Evolutionary conservation across 768 basidiomycete genomes (phyloP).

Genomic region (Agaricus sinodeliciosus): DNA sequence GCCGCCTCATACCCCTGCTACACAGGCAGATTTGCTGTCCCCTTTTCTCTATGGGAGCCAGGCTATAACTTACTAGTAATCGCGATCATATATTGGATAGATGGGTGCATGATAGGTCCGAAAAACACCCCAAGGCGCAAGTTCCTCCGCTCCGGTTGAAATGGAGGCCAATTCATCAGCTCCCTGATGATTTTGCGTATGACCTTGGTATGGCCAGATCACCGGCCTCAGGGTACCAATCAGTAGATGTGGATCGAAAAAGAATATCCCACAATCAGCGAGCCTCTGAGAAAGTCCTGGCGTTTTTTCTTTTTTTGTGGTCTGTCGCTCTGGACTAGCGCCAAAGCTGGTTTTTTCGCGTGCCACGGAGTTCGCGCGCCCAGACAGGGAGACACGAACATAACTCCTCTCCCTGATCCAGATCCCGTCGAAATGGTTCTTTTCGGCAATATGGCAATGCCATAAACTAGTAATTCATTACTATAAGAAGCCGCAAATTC

Average conservation of each 20-base stretch:
- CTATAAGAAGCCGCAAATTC: constrained; percentile 5
- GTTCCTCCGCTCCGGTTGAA: not conserved
- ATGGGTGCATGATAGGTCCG: not conserved
- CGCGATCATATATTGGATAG: not conserved
- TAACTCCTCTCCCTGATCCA: not conserved
- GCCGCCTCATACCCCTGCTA: not conserved
- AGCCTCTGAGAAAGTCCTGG: too few relatives aligned
- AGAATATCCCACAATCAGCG: too few relatives aligned
- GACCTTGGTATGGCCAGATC: too few relatives aligned
- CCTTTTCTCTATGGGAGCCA: not conserved
- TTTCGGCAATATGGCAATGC: constrained; percentile 3
- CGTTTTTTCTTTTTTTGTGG: too few relatives aligned
- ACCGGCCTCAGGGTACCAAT: too few relatives aligned
- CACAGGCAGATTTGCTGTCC: constrained; percentile 6
- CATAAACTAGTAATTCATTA: not conserved
- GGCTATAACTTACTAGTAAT: too few relatives aligned
- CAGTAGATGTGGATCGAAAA: too few relatives aligned
- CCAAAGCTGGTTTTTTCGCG: not conserved
- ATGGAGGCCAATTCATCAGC: not conserved
- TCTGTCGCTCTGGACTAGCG: too few relatives aligned
- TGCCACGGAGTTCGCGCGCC: not conserved
- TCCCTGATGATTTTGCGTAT: not conserved
- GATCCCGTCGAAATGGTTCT: not conserved
- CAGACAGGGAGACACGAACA: not conserved
- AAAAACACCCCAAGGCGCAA: not conserved